Base-by-base conservation (phyloP, 768 basidiomycete genomes). In the Trametes coccinea region DNA sequence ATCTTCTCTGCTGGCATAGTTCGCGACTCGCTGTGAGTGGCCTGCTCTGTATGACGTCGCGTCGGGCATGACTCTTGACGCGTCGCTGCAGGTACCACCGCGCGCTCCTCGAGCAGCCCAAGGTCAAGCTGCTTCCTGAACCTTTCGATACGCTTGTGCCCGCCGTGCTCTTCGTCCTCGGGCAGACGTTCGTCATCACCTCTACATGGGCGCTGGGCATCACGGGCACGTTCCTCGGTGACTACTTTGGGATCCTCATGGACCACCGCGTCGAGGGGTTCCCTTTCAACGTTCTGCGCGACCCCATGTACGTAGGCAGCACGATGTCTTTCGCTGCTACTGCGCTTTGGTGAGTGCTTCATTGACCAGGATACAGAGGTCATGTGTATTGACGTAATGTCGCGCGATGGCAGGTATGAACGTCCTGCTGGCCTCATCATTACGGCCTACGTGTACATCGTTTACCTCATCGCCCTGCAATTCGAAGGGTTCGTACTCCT, bases 251-350 rank as follows among this genome's bases (percentile, higher is more conserved):
- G 3, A 91, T 93, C 61, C 75, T 92, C 64, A 94, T 90, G 93
- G 87, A 93, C 69, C 80, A 88, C 62, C 81, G 92, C 53, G 95
- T 98, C n/a, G 89, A 94, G 69, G 89, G 91, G 22, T 99, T 99
- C 80, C 96, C 96, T 0, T 99, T 98, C 82, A 96, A 96, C 72
- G 82, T 97, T 49, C 80, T 95, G 44, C 80, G 84, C 17, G 89
- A 97, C 73, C 96, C 96, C 0, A 99, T 99, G 96, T 98, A 99
- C 71, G 90, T 94, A 48, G 96, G 96, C 7, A 93, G 90, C 70
- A 95, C 94, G 5, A 77, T 99, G 78, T 92, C 88, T 72, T 98
- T 98, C 76, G 76, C 84, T 40, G 95, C 87, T 22, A 87, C 85
- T 1, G 90, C 96, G 0, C 79, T 99, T 37, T 96, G 93, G 94